Percentiles rank a stretch among this genome's conserved stretches.
Evolutionary conservation across 768 basidiomycete genomes (phyloP).

Genomic region (Termitomyces sp.): DNA sequence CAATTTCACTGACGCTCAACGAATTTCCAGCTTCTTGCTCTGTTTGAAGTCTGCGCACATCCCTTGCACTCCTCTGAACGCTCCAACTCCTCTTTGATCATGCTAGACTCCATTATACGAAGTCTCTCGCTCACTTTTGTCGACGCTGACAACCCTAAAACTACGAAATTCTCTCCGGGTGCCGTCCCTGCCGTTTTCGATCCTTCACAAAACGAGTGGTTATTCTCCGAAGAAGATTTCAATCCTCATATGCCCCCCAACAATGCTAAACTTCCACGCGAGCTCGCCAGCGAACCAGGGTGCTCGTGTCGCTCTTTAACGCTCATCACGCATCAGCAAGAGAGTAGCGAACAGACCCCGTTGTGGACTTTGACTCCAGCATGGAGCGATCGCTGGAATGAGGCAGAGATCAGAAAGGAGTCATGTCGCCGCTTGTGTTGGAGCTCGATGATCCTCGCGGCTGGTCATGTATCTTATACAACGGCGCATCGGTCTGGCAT

Average conservation of each 20-base stretch:
- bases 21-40: conserved; percentile 53
- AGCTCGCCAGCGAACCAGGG: conserved; percentile 18
- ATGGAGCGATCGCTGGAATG: conserved; percentile 57
- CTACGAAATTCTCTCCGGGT: conserved; percentile 44
- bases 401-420: conserved; percentile 65
- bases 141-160: conserved; percentile 52
- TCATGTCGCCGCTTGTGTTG: conserved; percentile 71
- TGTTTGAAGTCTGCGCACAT: conserved; percentile 72
- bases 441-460: conserved; percentile 61
- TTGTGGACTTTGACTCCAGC: conserved; percentile 63
- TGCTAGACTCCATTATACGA: conserved; percentile 68
- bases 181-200: conserved; percentile 43
- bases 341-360: conserved; percentile 49
- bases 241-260: conserved; percentile 10
- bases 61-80: conserved; percentile 54
- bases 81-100: conserved; percentile 50
- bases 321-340: conserved; percentile 47
- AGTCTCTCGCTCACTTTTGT: conserved; percentile 54
- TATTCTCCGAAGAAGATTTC: conserved; percentile 17
- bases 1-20: not conserved
- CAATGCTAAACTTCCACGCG: not conserved
- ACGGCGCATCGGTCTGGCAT: conserved; percentile 36
- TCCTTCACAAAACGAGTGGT: conserved; percentile 16
- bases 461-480: conserved; percentile 61
- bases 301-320: conserved; percentile 50